These are phyloP conservation scores for Dactylellina parvicollis DNA, from an alignment of 2,329 filamentous ascomycete genomes.

Conservation along the genomic window DNA sequence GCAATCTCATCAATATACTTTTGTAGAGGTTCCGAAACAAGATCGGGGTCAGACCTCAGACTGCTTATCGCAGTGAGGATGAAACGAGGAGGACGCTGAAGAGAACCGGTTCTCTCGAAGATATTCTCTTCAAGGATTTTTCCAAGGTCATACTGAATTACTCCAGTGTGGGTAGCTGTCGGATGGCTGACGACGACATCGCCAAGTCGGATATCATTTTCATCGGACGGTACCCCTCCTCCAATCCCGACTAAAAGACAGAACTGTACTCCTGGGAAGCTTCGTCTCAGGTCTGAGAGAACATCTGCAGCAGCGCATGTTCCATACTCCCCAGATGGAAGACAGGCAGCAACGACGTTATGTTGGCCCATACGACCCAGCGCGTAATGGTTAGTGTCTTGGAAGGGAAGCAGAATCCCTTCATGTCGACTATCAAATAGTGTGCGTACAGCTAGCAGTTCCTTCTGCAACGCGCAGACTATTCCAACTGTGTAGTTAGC, in stretches of 20 bases:
- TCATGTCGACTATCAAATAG: conserved; percentile 30
- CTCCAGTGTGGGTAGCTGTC: conserved; percentile 9
- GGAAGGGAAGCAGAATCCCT: not conserved
- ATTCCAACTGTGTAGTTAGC: conserved; percentile 32
- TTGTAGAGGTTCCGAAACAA: not conserved
- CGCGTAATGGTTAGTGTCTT: conserved; percentile 35
- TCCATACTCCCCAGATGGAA: conserved; percentile 35
- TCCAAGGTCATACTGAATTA: conserved; percentile 43
- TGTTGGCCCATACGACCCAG: conserved; percentile 24
- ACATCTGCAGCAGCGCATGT: conserved; percentile 15
- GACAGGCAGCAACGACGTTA: conserved; percentile 31
- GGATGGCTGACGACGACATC: conserved; percentile 37
- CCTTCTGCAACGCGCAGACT: conserved; percentile 33
- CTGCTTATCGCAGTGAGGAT: conserved; percentile 21
- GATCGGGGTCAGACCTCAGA: conserved; percentile 18
- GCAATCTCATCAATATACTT: conserved; percentile 10
- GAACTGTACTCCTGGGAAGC: conserved; percentile 7
- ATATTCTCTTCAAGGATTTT: conserved; percentile 3
- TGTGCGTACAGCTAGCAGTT: conserved; percentile 28
- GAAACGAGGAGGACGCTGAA: conserved; percentile 16
- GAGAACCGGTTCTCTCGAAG: conserved; percentile 5
- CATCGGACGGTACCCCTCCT: conserved; percentile 19
- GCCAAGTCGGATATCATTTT: conserved; percentile 30
- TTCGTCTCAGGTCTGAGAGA: conserved; percentile 21
- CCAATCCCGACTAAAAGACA: conserved; percentile 40